Evolutionary conservation across 2,329 filamentous ascomycete genomes (phyloP).

Genomic region (Talaromyces marneffei): DNA sequence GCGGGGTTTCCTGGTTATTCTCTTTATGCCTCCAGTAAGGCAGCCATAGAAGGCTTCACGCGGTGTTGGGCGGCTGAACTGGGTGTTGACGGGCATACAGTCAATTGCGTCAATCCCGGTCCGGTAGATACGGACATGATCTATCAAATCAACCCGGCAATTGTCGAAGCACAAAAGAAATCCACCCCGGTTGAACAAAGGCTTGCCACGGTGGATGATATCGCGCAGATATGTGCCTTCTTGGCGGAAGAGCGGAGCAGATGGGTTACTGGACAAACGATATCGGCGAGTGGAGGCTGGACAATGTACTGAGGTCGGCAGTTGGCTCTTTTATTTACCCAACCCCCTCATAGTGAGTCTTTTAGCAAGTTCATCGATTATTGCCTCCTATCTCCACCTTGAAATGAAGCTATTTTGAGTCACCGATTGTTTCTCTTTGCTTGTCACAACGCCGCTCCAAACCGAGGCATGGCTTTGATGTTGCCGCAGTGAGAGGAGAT

Average conservation of each 20-base stretch:
- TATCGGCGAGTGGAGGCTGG: slow-evolving; percentile 10
- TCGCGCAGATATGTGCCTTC: slow-evolving; percentile 16
- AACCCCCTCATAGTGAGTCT: not conserved
- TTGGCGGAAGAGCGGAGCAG: slow-evolving; percentile 13
- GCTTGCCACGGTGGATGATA: slow-evolving; percentile 14
- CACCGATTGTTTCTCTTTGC: too few relatives aligned
- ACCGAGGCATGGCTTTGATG: not conserved
- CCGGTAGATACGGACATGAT: slow-evolving; percentile 56
- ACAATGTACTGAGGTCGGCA: not conserved
- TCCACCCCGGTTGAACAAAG: slow-evolving; percentile 14
- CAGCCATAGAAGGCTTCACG: slow-evolving; percentile 56
- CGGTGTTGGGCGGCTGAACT: slow-evolving; percentile 56
- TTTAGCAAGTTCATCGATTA: not conserved
- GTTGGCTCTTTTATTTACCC: not conserved
- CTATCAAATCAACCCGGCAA: slow-evolving; percentile 46
- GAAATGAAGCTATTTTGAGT: not conserved
- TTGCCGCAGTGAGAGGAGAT: too few relatives aligned
- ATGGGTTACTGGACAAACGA: slow-evolving; percentile 16
- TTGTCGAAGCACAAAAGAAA: slow-evolving; percentile 47
- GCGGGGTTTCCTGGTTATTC: slow-evolving; percentile 42
- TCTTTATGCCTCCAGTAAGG: slow-evolving; percentile 54
- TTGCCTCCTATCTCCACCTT: not conserved
- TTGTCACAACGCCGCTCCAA: not conserved
- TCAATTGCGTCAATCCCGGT: slow-evolving; percentile 57
- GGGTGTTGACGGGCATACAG: slow-evolving; percentile 53